A percentile compares a stretch with the other conserved stretches of the same genome.
phyloP scores from a whole-genome alignment of 2,329 filamentous ascomycete species.

The Dothideomycetes sp. region DNA sequence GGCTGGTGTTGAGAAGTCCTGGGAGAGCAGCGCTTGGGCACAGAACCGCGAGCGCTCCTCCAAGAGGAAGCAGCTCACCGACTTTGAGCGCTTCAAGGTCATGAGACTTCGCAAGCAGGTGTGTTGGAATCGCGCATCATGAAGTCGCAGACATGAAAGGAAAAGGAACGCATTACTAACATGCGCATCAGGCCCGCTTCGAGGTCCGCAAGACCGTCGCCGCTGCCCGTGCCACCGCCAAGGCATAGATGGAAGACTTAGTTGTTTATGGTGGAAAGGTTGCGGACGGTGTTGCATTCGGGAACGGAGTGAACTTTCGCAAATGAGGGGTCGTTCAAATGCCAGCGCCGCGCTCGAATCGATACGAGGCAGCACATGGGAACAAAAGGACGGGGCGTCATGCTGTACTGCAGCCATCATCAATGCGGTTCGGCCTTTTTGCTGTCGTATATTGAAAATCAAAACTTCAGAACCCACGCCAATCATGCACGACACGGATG shows the following conservation, averaged over 20 bases:
- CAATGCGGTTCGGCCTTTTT: neutral
- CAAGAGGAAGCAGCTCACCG: constrained; percentile 82
- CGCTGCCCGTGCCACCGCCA: constrained; percentile 78
- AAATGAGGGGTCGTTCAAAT: neutral
- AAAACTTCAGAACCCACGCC: neutral
- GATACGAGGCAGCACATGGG: neutral
- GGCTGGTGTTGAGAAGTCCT: constrained; percentile 84
- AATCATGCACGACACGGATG: neutral
- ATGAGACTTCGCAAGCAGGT: constrained; percentile 99
- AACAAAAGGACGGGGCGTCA: neutral
- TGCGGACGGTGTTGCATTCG: constrained; percentile 8
- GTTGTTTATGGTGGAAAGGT: neutral
- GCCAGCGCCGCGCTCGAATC: neutral
- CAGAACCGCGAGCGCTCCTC: constrained; percentile 82
- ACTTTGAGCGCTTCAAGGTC: constrained; percentile 99
- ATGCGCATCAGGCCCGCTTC: constrained; percentile 56
- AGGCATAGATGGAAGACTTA: constrained; percentile 29
- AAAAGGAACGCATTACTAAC: constrained; percentile 4
- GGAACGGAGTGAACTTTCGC: neutral
- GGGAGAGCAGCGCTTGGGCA: constrained; percentile 82
- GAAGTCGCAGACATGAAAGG: neutral
- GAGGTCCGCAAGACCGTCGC: constrained; percentile 94
- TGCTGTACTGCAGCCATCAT: neutral
- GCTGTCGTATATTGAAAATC: neutral
- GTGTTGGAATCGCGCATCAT: constrained; percentile 23